These are phyloP conservation scores for Taphrina pruni DNA, from an alignment of 1,139 yeast genomes.

Conservation along the genomic window DNA sequence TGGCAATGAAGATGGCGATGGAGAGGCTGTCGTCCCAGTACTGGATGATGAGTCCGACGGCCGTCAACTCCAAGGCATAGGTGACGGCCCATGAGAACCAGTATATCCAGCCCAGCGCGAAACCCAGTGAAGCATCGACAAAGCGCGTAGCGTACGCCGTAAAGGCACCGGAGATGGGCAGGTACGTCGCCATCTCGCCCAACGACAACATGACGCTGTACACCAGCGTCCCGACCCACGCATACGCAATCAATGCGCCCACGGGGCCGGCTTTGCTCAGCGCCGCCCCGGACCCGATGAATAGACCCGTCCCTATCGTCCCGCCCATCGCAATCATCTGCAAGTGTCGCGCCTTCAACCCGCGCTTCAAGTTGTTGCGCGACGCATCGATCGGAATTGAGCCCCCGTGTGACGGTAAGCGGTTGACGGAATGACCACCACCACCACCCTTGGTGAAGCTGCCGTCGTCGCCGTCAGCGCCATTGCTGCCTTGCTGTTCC, in stretches of 20 bases:
- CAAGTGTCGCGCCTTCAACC: slow-evolving; percentile 57
- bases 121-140: slow-evolving; percentile 59
- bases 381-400: background rate
- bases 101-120: slow-evolving; percentile 81
- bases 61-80: slow-evolving; percentile 79
- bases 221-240: slow-evolving; percentile 70
- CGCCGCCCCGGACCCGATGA: slow-evolving; percentile 78
- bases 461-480: background rate
- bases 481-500: too few species aligned
- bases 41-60: slow-evolving; percentile 74
- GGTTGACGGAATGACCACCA: background rate
- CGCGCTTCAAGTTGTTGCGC: slow-evolving; percentile 49
- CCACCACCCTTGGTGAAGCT: slow-evolving; percentile 1
- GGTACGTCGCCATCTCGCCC: slow-evolving; percentile 84
- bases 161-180: slow-evolving; percentile 81
- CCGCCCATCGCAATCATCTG: slow-evolving; percentile 62
- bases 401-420: background rate
- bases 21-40: slow-evolving; percentile 67
- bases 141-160: slow-evolving; percentile 50
- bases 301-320: slow-evolving; percentile 59
- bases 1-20: slow-evolving; percentile 74
- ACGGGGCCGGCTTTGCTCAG: slow-evolving; percentile 81
- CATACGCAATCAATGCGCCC: slow-evolving; percentile 75
- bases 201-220: slow-evolving; percentile 73
- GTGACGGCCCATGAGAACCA: slow-evolving; percentile 90